Evolutionary conservation across 495 filamentous ascomycete genomes (phyloP).

Genomic region (Ascodesmis nigricans): DNA sequence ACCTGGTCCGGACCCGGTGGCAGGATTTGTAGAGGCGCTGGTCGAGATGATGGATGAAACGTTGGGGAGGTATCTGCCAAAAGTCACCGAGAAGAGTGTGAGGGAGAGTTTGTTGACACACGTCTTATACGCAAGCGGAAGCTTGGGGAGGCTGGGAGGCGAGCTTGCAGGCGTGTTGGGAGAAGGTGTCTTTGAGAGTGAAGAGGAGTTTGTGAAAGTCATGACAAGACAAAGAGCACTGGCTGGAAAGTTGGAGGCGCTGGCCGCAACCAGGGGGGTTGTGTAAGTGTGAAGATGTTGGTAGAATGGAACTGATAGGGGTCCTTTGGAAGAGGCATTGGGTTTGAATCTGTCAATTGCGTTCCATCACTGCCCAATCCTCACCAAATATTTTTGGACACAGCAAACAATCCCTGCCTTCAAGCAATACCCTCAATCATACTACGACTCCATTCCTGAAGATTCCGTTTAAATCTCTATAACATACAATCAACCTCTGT

Average conservation of each 20-base stretch:
- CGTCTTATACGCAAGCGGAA: constrained; percentile 85
- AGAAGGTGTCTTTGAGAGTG: constrained; percentile 25
- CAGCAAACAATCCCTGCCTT: too few species aligned
- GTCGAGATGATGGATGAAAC: constrained; percentile 61
- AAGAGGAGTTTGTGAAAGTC: constrained; percentile 70
- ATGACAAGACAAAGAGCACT: constrained; percentile 74
- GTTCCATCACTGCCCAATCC: too few species aligned
- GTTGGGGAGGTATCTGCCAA: constrained; percentile 57
- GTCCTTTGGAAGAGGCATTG: too few species aligned
- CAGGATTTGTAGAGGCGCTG: constrained; percentile 72
- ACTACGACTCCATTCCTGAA: too few species aligned
- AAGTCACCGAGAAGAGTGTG: constrained; percentile 54
- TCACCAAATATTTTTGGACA: too few species aligned
- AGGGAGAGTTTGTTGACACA: constrained; percentile 80
- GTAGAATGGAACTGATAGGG: too few species aligned
- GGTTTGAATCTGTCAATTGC: too few species aligned
- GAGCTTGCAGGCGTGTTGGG: constrained; percentile 83
- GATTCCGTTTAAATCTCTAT: too few species aligned
- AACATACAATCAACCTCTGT: too few species aligned
- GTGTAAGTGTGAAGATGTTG: too few species aligned
- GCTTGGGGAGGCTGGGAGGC: constrained; percentile 71
- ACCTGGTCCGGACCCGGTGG: constrained; percentile 50
- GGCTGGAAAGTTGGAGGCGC: constrained; percentile 65
- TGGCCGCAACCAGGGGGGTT: constrained; percentile 42
- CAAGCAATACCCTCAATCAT: too few species aligned